Conservation (phyloP, 2,329 filamentous ascomycete species). For the Fusarium sp. region DNA sequence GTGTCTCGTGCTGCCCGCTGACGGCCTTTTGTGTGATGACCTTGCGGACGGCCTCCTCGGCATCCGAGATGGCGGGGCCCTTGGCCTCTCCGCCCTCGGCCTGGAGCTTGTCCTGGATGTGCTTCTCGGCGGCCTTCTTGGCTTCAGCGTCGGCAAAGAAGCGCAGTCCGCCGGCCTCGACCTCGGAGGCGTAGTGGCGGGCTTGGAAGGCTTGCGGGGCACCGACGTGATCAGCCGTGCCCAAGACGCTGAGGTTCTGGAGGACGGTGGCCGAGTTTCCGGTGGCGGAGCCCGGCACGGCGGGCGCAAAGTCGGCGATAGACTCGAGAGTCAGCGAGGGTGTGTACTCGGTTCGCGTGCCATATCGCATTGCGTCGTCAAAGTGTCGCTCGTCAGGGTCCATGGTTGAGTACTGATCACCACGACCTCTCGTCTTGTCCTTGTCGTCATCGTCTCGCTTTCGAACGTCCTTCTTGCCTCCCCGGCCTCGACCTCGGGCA, state of each 20-base stretch:
- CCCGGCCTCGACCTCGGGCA: constrained; percentile 22
- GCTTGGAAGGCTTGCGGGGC: constrained; percentile 46
- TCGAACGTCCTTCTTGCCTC: constrained; percentile 25
- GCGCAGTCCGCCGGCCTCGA: constrained; percentile 42
- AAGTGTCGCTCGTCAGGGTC: constrained; percentile 52
- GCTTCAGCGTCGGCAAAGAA: constrained; percentile 43
- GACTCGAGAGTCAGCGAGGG: constrained; percentile 50
- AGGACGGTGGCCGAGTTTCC: constrained; percentile 50
- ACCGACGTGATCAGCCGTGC: constrained; percentile 51
- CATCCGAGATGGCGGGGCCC: constrained; percentile 46
- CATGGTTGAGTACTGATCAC: constrained; percentile 43
- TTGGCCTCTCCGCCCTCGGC: constrained; percentile 34
- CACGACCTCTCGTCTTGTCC: constrained; percentile 41
- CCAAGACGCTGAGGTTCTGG: constrained; percentile 52
- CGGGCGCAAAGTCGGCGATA: constrained; percentile 48
- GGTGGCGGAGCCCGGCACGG: constrained; percentile 42
- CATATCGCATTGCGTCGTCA: constrained; percentile 52
- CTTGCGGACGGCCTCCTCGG: constrained; percentile 50
- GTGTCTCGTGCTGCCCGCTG: constrained; percentile 52
- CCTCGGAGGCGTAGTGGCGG: constrained; percentile 48
- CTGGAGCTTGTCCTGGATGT: constrained; percentile 44
- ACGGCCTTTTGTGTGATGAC: constrained; percentile 50
- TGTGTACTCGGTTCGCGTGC: constrained; percentile 46
- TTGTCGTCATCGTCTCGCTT: constrained; percentile 42
- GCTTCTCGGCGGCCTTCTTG: constrained; percentile 47